These are phyloP conservation scores for Sporothrix inflata DNA, from an alignment of 2,329 filamentous ascomycete genomes.

Conservation along the genomic window DNA sequence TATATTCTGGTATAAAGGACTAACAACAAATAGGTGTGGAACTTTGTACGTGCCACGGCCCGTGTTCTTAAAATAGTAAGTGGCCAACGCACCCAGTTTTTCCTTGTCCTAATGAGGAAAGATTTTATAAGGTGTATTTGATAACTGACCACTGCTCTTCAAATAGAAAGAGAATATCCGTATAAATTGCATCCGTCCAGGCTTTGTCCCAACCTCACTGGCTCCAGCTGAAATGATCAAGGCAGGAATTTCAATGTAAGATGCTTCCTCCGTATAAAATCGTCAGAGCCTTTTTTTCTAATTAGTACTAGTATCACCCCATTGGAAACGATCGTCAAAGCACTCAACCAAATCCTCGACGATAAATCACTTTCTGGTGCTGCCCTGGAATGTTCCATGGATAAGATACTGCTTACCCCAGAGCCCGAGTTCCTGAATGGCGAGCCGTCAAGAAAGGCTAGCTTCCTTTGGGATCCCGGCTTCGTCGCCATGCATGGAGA, in stretches of 20 bases:
- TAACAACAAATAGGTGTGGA: neutral
- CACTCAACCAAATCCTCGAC: neutral
- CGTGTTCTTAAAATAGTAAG: neutral
- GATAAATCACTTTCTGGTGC: neutral
- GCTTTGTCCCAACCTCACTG: neutral
- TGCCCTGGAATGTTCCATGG: neutral
- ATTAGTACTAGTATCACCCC: neutral
- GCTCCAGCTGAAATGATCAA: neutral
- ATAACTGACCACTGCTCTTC: no score
- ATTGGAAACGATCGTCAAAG: neutral
- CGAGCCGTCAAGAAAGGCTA: neutral
- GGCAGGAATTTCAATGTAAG: neutral
- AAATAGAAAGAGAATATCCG: neutral
- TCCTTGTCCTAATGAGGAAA: no score
- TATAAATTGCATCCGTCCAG: slow-evolving; percentile 6
- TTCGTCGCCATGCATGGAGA: slow-evolving; percentile 10
- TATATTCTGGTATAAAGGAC: no score
- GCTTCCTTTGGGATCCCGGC: neutral
- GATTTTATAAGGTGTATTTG: no score
- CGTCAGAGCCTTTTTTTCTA: no score
- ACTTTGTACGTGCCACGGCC: neutral
- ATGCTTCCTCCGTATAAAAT: no score
- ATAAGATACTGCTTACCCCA: neutral
- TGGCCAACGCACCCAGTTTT: neutral
- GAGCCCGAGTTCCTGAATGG: slow-evolving; percentile 3